Conservation (phyloP, 108 stramenopile genomes). For the Nannochloropsis granulata region DNA sequence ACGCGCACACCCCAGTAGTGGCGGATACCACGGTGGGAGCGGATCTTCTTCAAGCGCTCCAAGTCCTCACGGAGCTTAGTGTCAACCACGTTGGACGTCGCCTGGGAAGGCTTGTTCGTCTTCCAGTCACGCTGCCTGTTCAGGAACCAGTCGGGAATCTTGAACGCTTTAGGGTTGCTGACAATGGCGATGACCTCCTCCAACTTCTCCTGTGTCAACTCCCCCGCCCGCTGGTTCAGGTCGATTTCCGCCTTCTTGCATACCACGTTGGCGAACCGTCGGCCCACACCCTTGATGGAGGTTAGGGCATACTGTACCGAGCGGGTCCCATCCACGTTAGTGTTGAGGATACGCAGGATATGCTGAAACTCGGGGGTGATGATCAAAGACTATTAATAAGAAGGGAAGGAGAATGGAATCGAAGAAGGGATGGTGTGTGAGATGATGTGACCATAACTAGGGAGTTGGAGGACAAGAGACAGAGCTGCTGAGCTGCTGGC, state of each 20-base stretch:
- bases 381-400: conserved; percentile 16
- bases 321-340: conserved; percentile 97
- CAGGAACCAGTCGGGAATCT: conserved; percentile 98
- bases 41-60: conserved; percentile 67
- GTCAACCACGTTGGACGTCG: conserved; percentile 89
- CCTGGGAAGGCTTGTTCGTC: conserved; percentile 94
- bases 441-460: too few species aligned
- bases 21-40: conserved; percentile 95
- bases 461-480: too few species aligned
- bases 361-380: conserved; percentile 88
- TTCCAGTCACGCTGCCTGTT: conserved; percentile 99
- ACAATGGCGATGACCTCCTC: conserved; percentile 98
- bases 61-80: conserved; percentile 97
- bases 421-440: neutral
- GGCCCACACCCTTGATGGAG: conserved; percentile 94
- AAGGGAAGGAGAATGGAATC: neutral
- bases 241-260: conserved; percentile 99
- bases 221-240: conserved; percentile 96
- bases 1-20: conserved; percentile 99
- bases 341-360: conserved; percentile 99
- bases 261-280: conserved; percentile 93
- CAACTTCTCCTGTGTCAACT: conserved; percentile 95
- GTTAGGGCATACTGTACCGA: conserved; percentile 97
- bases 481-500: too few species aligned
- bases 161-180: conserved; percentile 95